Evolutionary conservation across 1,284 basidiomycete genomes (phyloP).

Genomic region (Bjerkandera adusta): DNA sequence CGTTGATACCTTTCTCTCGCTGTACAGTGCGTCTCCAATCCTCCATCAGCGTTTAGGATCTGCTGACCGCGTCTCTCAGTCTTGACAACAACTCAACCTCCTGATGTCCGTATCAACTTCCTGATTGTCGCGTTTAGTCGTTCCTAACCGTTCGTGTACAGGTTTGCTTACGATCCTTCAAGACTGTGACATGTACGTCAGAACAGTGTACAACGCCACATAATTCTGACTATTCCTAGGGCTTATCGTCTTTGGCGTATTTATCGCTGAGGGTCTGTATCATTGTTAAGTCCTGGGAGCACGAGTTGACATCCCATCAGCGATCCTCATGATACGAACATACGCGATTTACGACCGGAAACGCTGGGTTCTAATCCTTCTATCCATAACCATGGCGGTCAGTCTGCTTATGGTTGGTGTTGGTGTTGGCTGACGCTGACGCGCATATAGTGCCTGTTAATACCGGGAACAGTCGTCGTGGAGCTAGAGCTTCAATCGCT

Average conservation of each 20-base stretch:
- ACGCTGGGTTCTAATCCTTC: conserved; percentile 25
- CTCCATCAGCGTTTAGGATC: background rate
- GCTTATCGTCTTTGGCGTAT: conserved; percentile 36
- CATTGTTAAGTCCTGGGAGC: background rate
- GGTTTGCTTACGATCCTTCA: conserved; percentile 6
- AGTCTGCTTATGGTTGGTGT: no score
- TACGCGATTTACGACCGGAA: conserved; percentile 42
- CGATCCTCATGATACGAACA: conserved; percentile 36
- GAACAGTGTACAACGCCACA: background rate
- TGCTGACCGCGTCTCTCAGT: conserved; percentile 5
- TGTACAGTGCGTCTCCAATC: conserved; percentile 26
- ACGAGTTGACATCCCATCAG: conserved; percentile 27
- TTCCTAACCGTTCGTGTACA: background rate
- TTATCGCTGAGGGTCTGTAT: conserved; percentile 35
- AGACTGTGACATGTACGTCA: conserved; percentile 7
- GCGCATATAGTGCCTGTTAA: conserved; percentile 20
- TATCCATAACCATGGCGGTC: conserved; percentile 5
- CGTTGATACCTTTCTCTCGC: conserved; percentile 36
- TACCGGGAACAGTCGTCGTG: conserved; percentile 32
- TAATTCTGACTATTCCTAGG: conserved; percentile 30
- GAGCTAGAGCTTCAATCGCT: conserved; percentile 34
- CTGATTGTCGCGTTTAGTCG: background rate
- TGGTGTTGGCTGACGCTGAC: no score
- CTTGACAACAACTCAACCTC: conserved; percentile 5
- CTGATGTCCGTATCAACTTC: background rate